phyloP scores from a whole-genome alignment of 2,329 filamentous ascomycete species.

The Cercospora sojina region DNA sequence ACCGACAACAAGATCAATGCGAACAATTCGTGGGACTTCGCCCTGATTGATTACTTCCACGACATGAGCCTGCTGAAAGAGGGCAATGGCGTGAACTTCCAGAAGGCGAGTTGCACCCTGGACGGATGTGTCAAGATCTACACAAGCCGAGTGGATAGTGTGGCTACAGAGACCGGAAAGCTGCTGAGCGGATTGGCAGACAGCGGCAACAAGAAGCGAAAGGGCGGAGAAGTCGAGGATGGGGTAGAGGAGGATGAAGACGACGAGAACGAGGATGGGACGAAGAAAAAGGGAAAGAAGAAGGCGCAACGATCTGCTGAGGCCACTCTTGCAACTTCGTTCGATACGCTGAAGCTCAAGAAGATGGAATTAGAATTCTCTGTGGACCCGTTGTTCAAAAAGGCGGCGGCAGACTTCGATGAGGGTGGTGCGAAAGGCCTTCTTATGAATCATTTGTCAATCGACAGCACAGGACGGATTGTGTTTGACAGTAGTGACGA shows the following conservation, averaged over 20 bases:
- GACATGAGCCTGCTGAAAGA: slow-evolving; percentile 98
- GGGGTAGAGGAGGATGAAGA: slow-evolving; percentile 61
- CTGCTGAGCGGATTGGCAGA: slow-evolving; percentile 90
- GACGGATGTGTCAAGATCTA: slow-evolving; percentile 99
- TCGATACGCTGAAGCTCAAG: slow-evolving; percentile 85
- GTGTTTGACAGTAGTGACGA: slow-evolving; percentile 99
- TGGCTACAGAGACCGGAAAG: slow-evolving; percentile 95
- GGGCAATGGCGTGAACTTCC: slow-evolving; percentile 95
- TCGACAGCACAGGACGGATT: slow-evolving; percentile 86
- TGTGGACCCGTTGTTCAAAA: slow-evolving; percentile 98
- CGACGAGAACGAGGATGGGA: slow-evolving; percentile 53
- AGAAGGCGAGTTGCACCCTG: slow-evolving; percentile 94
- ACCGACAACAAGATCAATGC: slow-evolving; percentile 98
- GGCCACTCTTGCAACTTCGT: slow-evolving; percentile 86
- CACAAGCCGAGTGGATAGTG: slow-evolving; percentile 95
- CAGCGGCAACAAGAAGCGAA: slow-evolving; percentile 62
- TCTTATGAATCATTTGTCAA: slow-evolving; percentile 92
- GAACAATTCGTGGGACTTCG: slow-evolving; percentile 98
- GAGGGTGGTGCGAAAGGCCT: slow-evolving; percentile 96
- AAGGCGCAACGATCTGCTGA: slow-evolving; percentile 79
- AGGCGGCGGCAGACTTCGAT: slow-evolving; percentile 96
- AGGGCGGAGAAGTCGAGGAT: slow-evolving; percentile 59
- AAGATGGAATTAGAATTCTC: slow-evolving; percentile 97
- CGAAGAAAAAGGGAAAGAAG: slow-evolving; percentile 65
- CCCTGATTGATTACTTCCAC: slow-evolving; percentile 99